Percentiles rank a stretch among this genome's conserved stretches.
Evolutionary conservation across 306 rosid genomes (phyloP).

Genomic region (Luffa aegyptiaca): DNA sequence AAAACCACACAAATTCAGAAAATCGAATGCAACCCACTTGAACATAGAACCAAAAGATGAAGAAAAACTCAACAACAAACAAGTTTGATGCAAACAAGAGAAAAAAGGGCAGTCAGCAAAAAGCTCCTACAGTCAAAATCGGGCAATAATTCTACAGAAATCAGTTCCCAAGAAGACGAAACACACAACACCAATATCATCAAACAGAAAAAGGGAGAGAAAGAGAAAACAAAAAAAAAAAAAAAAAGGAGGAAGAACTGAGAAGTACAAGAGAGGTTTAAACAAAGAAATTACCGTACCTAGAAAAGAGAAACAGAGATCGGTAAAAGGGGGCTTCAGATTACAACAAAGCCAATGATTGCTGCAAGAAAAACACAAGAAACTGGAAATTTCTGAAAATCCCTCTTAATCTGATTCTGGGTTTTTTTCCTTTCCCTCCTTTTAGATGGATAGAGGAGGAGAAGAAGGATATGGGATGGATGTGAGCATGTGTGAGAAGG

Average conservation of each 20-base stretch:
- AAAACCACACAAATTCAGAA: neutral
- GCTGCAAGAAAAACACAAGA: slow-evolving; percentile 3
- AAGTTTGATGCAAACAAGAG: neutral
- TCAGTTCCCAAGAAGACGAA: neutral
- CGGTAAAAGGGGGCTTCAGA: neutral
- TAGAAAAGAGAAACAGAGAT: neutral
- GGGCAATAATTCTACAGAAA: neutral
- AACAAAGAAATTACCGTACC: slow-evolving; percentile 8
- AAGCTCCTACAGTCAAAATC: neutral
- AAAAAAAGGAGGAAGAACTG: neutral
- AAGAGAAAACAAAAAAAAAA: neutral
- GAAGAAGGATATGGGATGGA: slow-evolving; percentile 7
- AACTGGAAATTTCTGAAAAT: neutral
- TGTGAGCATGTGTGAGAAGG: slow-evolving; percentile 4
- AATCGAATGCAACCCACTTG: neutral
- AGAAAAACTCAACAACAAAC: neutral
- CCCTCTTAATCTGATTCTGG: slow-evolving; percentile 3
- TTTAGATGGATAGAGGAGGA: slow-evolving; percentile 7
- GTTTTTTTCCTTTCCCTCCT: neutral
- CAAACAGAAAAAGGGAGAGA: neutral
- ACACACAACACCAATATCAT: neutral
- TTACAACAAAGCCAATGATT: neutral
- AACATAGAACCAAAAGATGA: neutral
- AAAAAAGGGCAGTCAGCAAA: neutral
- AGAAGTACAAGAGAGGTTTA: neutral